A percentile compares a stretch with the other conserved stretches of the same genome.
These are phyloP conservation scores for Tylopilus sp. DNA, from an alignment of 1,284 basidiomycete genomes.

Conservation along the genomic window DNA sequence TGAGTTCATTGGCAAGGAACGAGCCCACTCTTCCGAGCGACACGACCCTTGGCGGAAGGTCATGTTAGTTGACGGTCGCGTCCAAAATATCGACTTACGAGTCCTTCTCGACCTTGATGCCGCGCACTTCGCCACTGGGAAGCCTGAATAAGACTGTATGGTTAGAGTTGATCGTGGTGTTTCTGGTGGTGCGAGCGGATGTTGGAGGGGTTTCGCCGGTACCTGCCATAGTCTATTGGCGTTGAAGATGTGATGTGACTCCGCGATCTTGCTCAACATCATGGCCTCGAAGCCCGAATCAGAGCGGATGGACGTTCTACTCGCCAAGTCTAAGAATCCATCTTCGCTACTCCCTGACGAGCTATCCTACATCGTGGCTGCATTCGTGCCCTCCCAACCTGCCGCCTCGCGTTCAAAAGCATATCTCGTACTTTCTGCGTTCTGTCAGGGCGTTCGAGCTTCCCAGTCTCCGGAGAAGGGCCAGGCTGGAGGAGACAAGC, in stretches of 20 bases:
- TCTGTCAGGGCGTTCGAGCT: constrained; percentile 53
- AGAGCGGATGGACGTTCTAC: constrained; percentile 31
- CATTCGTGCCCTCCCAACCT: constrained; percentile 51
- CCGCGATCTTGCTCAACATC: neutral
- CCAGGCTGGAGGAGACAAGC: constrained; percentile 22
- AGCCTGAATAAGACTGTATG: constrained; percentile 63
- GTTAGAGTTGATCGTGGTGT: constrained; percentile 48
- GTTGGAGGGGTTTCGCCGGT: constrained; percentile 5
- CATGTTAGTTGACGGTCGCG: constrained; percentile 12
- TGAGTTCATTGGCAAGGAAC: constrained; percentile 63
- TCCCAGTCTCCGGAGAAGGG: constrained; percentile 28
- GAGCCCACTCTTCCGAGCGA: constrained; percentile 70
- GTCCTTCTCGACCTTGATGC: constrained; percentile 61
- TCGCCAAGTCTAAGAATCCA: constrained; percentile 36
- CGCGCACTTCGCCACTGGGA: constrained; percentile 65
- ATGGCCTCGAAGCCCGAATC: constrained; percentile 7
- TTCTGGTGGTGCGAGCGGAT: constrained; percentile 17
- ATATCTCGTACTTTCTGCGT: constrained; percentile 59
- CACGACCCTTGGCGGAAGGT: constrained; percentile 45
- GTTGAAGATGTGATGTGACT: neutral
- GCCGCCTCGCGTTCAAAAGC: constrained; percentile 53
- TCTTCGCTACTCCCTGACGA: constrained; percentile 49
- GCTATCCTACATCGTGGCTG: constrained; percentile 47
- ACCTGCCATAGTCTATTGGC: constrained; percentile 14
- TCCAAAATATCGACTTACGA: constrained; percentile 42